Evolutionary conservation across 148 eudicot species (phyloP).

Genomic region (Nepenthes gracilis): DNA sequence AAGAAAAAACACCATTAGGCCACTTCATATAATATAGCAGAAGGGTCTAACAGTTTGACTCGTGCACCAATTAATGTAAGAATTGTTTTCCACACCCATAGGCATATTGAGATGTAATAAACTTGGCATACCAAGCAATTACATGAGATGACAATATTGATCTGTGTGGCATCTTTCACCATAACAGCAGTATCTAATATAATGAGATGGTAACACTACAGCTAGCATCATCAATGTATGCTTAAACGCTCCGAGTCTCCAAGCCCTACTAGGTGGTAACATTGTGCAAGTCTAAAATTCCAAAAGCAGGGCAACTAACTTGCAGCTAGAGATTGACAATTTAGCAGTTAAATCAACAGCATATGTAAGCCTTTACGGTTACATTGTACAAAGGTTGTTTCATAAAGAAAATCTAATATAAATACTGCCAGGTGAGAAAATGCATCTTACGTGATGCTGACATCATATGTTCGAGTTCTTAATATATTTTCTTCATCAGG

Average conservation of each 20-base stretch:
- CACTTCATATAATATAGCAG: neutral
- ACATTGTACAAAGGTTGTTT: slow-evolving; percentile 1
- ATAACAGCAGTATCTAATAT: too few species aligned
- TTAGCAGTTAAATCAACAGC: too few species aligned
- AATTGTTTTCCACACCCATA: neutral
- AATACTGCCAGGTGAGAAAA: slow-evolving; percentile 3
- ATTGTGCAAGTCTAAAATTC: neutral
- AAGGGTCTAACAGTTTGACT: too few species aligned
- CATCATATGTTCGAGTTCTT: slow-evolving; percentile 91
- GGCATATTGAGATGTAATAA: too few species aligned
- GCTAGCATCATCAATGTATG: neutral
- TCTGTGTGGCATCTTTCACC: too few species aligned
- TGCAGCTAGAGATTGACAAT: too few species aligned
- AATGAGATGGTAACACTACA: neutral
- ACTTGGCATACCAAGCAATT: too few species aligned
- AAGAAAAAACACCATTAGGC: neutral
- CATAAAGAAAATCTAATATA: neutral
- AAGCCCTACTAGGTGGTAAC: too few species aligned
- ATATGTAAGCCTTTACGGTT: neutral
- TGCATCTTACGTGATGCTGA: slow-evolving; percentile 80
- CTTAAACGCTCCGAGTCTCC: too few species aligned
- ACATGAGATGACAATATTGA: too few species aligned
- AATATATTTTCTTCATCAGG: slow-evolving; percentile 95
- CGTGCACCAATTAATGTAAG: neutral
- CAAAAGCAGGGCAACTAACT: neutral